phyloP scores from a whole-genome alignment of 2,329 filamentous ascomycete genomes.

The Neofusicoccum laricinum region DNA sequence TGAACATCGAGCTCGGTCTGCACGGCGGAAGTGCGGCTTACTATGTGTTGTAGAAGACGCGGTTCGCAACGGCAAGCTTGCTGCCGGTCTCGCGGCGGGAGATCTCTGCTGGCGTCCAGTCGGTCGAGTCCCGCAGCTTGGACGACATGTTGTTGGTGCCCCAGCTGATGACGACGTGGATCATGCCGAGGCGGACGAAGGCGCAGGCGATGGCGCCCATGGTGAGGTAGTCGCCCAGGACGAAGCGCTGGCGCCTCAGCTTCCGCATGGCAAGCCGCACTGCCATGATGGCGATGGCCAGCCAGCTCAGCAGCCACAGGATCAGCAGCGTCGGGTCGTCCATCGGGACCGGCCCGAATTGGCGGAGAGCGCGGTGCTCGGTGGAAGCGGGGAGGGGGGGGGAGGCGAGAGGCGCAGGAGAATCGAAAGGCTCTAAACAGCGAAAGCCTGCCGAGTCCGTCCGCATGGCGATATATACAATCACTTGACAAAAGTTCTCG shows the following conservation, averaged over 20 bases:
- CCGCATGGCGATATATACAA: background rate
- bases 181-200: background rate
- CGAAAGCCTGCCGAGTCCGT: background rate
- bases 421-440: background rate
- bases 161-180: background rate
- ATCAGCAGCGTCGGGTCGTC: slow-evolving; percentile 6
- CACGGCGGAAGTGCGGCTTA: background rate
- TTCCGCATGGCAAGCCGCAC: background rate
- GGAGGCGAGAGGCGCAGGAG: background rate
- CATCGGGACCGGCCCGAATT: slow-evolving; percentile 3
- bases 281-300: background rate
- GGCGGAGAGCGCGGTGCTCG: background rate
- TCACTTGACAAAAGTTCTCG: too few species aligned
- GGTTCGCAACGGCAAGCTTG: background rate
- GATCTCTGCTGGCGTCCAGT: background rate
- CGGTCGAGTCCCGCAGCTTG: background rate
- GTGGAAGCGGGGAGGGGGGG: background rate
- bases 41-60: slow-evolving; percentile 11
- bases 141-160: slow-evolving; percentile 3
- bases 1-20: background rate
- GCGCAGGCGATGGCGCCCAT: background rate
- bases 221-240: background rate
- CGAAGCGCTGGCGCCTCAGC: background rate
- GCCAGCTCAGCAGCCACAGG: slow-evolving; percentile 1
- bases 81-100: background rate